Conservation (phyloP, 140 eudicot species). For the Ambrosia hybrid region DNA sequence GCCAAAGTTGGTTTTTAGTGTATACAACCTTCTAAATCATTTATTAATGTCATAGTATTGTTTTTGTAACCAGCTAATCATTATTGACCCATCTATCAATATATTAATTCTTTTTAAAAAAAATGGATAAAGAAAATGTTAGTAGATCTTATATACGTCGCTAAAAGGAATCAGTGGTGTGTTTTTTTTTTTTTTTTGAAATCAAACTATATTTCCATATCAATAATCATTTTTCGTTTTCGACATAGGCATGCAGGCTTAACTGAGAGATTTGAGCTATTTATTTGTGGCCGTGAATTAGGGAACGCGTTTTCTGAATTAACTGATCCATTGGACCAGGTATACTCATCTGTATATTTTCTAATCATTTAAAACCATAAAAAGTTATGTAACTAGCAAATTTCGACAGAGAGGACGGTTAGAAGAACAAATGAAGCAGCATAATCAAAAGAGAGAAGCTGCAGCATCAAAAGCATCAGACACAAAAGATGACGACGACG, state of each 20-base stretch:
- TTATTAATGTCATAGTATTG: not conserved
- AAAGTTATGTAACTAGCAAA: not conserved
- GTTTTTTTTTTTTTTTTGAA: no score
- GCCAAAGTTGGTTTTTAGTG: not conserved
- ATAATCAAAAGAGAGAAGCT: conserved; percentile 58
- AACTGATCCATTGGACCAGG: conserved; percentile 98
- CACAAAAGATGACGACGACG: conserved; percentile 49
- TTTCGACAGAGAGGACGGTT: conserved; percentile 65
- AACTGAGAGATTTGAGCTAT: conserved; percentile 96
- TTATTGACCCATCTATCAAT: not conserved
- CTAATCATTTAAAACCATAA: not conserved
- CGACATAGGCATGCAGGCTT: conserved; percentile 67
- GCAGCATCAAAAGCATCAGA: conserved; percentile 35
- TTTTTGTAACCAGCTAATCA: not conserved
- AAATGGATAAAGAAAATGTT: no score
- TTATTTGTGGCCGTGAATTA: conserved; percentile 91
- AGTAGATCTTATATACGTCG: no score
- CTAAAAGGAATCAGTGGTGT: no score
- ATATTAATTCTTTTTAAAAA: no score
- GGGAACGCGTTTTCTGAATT: conserved; percentile 96
- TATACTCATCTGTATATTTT: conserved; percentile 27
- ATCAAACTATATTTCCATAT: no score
- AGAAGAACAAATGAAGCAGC: conserved; percentile 95
- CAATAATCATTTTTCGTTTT: not conserved
- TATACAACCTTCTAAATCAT: not conserved